Base-by-base conservation (phyloP, 192 early-diverging fungal species). In the Rhizoclosmatium globosum region DNA sequence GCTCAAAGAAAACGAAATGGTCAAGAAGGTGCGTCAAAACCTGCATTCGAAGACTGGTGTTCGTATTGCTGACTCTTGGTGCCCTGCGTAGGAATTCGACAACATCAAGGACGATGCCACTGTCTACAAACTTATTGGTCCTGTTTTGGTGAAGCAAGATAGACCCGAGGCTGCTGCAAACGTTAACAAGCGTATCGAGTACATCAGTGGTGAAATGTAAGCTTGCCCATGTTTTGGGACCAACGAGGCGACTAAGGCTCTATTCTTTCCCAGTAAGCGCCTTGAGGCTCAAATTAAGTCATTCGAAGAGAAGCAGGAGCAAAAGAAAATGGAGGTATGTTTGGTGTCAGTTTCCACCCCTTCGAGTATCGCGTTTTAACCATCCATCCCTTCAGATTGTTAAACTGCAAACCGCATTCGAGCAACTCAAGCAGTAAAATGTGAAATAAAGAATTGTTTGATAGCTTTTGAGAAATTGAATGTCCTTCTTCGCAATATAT, bases 121-220 rank as follows among this genome's bases (percentile, higher is more conserved):
- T 64, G 92, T 99, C 23, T 99, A 95, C 89, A 99, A 99, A 80
- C 85, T 99, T 67, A 94, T 97, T 74, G 98, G 98, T 0, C 98
- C 98, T 38, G 97, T 97, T 13, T 86, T 99, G 41, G 94, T 98
- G 11, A 97, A 94, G 85, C 97, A 99, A 82, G 97, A 97, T 3
- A 89, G 87, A 71, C 61, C 83, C 4, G 98, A 99, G 82, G 96
- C 98, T 11, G 83, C 77, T 19, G 82, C 88, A 11, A 98, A 99
- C 80, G 96, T 99, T 19, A 89, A 94, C 74, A 98, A 98, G 84
- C 95, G 98, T 68, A 89, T 99, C 58, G 94, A 97, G 72, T 95
- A 92, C 66, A 99, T 99, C 77, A 78, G 82, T 11, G 82, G 81
- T 23, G 97, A 99, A 87, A 95, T 97, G 95, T 95, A 87, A 83